phyloP scores from a whole-genome alignment of 148 eudicot species.

The Talinum fruticosum region DNA sequence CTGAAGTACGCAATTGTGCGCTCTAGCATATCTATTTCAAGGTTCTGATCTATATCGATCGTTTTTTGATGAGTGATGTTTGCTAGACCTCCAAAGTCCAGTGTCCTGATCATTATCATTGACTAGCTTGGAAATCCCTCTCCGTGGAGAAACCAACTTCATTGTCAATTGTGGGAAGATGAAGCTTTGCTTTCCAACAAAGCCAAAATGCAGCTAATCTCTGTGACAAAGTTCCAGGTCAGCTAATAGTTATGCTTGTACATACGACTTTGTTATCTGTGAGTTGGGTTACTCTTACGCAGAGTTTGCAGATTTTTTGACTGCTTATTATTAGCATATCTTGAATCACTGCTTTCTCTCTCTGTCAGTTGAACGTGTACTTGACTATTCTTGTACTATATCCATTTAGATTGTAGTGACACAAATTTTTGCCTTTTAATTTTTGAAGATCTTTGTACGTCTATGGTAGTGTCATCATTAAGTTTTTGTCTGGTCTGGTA shows the following conservation, averaged over 20 bases:
- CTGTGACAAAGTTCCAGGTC: constrained; percentile 13
- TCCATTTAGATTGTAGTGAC: neutral
- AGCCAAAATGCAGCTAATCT: too few species aligned
- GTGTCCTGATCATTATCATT: neutral
- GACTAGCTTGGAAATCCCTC: neutral
- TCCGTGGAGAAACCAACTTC: neutral
- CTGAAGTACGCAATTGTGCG: neutral
- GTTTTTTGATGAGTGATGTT: constrained; percentile 1
- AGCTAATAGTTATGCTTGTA: neutral
- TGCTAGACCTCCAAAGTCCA: neutral
- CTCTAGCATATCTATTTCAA: neutral
- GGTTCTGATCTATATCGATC: neutral
- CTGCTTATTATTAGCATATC: neutral
- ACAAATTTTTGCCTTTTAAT: neutral
- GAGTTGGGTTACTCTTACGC: neutral
- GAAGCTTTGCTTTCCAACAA: neutral
- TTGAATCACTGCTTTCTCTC: neutral
- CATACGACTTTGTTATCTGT: neutral
- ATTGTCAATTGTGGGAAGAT: neutral
- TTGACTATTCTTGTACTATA: neutral
- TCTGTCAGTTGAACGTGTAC: neutral
- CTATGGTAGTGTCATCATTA: neutral
- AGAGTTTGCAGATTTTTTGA: neutral
- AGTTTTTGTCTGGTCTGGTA: neutral
- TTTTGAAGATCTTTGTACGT: neutral